A percentile compares a stretch with the other conserved stretches of the same genome.
phyloP scores from a whole-genome alignment of 208 protist genomes.

The Crithidia brevicula region DNA sequence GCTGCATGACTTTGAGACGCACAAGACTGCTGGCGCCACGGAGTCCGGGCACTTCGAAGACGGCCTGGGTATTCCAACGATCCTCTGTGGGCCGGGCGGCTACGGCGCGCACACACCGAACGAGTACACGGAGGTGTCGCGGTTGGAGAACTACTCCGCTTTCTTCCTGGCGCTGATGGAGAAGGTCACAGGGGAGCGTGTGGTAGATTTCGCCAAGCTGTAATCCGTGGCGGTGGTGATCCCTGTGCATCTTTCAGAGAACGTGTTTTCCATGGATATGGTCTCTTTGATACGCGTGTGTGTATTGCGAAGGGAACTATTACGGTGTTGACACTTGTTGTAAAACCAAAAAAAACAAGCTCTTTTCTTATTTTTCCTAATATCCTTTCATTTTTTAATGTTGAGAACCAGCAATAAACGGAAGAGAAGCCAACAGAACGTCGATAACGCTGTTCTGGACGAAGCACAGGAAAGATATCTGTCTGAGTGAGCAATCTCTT shows the following conservation, averaged over 20 bases:
- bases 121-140: constrained; percentile 39
- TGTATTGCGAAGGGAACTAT: no score
- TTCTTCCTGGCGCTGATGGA: not conserved
- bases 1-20: not conserved
- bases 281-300: no score
- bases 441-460: no score
- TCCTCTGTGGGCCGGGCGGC: constrained; percentile 44
- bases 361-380: no score
- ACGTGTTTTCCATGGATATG: no score
- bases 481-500: no score
- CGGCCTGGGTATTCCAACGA: constrained; percentile 37
- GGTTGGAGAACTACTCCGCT: constrained; percentile 11
- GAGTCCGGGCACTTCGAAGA: constrained; percentile 51
- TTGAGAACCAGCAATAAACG: no score
- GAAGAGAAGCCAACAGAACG: no score
- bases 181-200: not conserved
- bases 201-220: not conserved
- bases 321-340: no score
- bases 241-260: not conserved
- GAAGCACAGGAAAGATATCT: no score
- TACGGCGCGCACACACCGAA: constrained; percentile 44
- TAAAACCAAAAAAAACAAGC: no score
- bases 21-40: constrained; percentile 33
- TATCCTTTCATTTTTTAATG: no score
- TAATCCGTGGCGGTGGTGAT: not conserved